Evolutionary conservation across 441 rosid genomes (phyloP).

Genomic region (Brassica balearica): DNA sequence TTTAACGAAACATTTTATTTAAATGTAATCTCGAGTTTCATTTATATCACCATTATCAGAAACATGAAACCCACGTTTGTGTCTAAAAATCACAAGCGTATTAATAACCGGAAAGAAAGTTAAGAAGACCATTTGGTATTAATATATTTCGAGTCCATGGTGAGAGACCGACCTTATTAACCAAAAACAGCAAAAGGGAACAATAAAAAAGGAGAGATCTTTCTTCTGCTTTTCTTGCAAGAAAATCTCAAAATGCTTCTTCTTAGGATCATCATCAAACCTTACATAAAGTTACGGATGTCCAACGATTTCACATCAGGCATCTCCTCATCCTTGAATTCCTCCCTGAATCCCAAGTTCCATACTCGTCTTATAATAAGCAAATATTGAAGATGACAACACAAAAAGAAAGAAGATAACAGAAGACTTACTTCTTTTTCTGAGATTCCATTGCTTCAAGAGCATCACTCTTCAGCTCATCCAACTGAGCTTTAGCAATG

Average conservation of each 20-base stretch:
- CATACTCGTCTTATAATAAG: background rate
- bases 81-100: slow-evolving; percentile 1
- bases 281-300: slow-evolving; percentile 85
- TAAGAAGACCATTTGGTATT: slow-evolving; percentile 30
- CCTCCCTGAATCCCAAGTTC: slow-evolving; percentile 63
- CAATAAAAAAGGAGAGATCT: slow-evolving; percentile 9
- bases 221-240: slow-evolving; percentile 34
- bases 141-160: slow-evolving; percentile 27
- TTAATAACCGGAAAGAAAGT: slow-evolving; percentile 21
- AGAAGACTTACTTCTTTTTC: slow-evolving; percentile 67
- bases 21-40: slow-evolving; percentile 1
- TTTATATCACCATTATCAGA: slow-evolving; percentile 35
- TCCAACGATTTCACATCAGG: slow-evolving; percentile 85
- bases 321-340: slow-evolving; percentile 82
- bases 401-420: background rate
- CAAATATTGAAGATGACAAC: background rate
- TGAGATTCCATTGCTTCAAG: slow-evolving; percentile 92
- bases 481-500: slow-evolving; percentile 89
- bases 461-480: slow-evolving; percentile 90
- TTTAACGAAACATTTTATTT: slow-evolving; percentile 5
- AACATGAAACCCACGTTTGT: slow-evolving; percentile 25
- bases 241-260: slow-evolving; percentile 37
- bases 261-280: slow-evolving; percentile 20
- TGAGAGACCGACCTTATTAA: slow-evolving; percentile 39
- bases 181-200: slow-evolving; percentile 21